Evolutionary conservation across 805 yeast species (phyloP), one percentile per base, ranked within the genome.

Genomic region (Torulaspora franciscae): DNA sequence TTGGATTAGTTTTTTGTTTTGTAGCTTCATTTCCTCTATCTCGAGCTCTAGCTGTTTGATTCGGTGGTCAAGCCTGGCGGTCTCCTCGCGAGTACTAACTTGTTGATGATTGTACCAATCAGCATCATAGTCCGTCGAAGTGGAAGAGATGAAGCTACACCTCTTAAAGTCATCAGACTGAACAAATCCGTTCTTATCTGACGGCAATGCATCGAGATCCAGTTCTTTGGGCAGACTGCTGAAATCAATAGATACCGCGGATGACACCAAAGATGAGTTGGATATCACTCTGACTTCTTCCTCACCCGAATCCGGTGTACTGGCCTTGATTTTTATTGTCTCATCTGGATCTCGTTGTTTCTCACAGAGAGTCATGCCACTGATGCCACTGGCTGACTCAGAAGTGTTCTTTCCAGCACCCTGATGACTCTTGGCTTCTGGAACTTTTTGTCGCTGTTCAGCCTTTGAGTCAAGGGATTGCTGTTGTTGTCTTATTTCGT

Each of bases 31-130:
- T 37, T 65, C 68, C 29, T 54, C 55, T 13, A 64, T 61, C 35
- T 64, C 61, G 10, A 64, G 23, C 46, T 65, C 68, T 38, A 64
- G 45, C 36, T 61, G 59, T 33, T 62, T 62, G 41, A 64, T 61
- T 46, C 62, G 61, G 28, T 58, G 45, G 25, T 65, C 67, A 10
- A 58, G 37, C 37, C 46, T 50, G 3, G 49, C 48, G 7, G 54
- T 44, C 35, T 53, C 57, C n/a, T 54, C 51, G 42, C 45, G 46
- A 25, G 43, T 30, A 24, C 39, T n/a, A 38, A 38, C 47, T 15
- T 42, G 48, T 23, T 47, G 51, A 29, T 39, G 32, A 45, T 40
- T 43, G 29, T 38, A 50, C 54, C 54, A 50, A 10, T 50, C 54
- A 9, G 51, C 45, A 35, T 60, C 65, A 35, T 51, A 58, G 36